A percentile compares a stretch with the other conserved stretches of the same genome.
phyloP scores from a whole-genome alignment of 2,329 filamentous ascomycete species.

The Nigrospora osmanthi region DNA sequence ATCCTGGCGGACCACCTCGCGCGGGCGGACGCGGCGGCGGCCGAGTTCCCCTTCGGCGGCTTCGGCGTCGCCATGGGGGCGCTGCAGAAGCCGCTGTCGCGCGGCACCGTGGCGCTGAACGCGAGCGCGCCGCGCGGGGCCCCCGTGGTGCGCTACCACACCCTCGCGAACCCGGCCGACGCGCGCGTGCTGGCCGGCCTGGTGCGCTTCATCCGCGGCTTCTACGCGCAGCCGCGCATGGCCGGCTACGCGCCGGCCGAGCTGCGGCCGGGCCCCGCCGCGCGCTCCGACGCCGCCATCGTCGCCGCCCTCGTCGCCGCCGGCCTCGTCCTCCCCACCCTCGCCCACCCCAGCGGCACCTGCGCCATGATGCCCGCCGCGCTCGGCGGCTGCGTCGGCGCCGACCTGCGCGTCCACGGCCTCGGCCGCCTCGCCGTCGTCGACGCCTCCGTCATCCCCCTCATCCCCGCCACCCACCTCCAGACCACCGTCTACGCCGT shows the following conservation, averaged over 20 bases:
- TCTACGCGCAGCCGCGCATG: constrained; percentile 22
- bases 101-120: constrained; percentile 46
- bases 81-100: constrained; percentile 33
- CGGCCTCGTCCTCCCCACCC: constrained; percentile 11
- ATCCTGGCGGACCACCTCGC: constrained; percentile 1
- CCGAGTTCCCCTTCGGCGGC: constrained; percentile 1
- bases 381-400: constrained; percentile 25
- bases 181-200: constrained; percentile 34
- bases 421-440: constrained; percentile 24
- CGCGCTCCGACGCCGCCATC: constrained; percentile 20
- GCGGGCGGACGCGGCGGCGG: not conserved
- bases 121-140: constrained; percentile 31
- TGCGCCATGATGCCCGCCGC: constrained; percentile 24
- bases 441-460: constrained; percentile 25
- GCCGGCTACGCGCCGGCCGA: constrained; percentile 25
- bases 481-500: constrained; percentile 20
- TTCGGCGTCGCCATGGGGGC: constrained; percentile 6
- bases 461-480: constrained; percentile 23
- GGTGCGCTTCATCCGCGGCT: constrained; percentile 26
- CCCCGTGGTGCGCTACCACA: constrained; percentile 36
- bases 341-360: constrained; percentile 18
- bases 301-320: constrained; percentile 12
- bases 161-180: constrained; percentile 41
- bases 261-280: constrained; percentile 17
- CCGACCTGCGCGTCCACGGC: constrained; percentile 23